phyloP scores from a whole-genome alignment of 352 stramenopile genomes.

The Pythium diclinum region DNA sequence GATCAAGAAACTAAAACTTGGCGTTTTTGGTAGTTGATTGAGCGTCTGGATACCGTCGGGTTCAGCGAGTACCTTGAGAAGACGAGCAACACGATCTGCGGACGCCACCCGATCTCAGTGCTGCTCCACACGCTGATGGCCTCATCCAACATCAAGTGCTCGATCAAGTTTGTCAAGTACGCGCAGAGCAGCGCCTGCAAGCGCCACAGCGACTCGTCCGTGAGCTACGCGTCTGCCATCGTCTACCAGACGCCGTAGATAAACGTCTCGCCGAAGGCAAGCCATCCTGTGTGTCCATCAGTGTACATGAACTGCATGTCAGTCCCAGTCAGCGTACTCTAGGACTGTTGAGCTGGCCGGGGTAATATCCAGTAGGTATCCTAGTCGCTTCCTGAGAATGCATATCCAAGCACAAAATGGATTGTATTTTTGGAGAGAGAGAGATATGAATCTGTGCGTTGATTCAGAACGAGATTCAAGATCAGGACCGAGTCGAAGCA shows the following conservation, averaged over 20 bases:
- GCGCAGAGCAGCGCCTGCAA: conserved; percentile 88
- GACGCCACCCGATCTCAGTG: conserved; percentile 92
- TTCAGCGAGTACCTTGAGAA: conserved; percentile 95
- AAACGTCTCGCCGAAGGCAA: background rate
- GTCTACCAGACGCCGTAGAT: conserved; percentile 58
- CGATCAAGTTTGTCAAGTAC: conserved; percentile 93
- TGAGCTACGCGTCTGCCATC: conserved; percentile 94
- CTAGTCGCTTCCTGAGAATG: background rate
- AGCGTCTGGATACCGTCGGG: conserved; percentile 85
- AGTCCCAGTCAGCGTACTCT: background rate
- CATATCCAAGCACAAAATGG: background rate
- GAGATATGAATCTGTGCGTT: background rate
- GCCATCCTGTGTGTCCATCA: background rate
- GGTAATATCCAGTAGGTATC: background rate
- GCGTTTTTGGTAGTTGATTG: conserved; percentile 71
- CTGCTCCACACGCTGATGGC: conserved; percentile 61
- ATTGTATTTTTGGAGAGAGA: background rate
- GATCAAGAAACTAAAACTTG: background rate
- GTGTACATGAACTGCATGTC: conserved; percentile 1
- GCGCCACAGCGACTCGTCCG: conserved; percentile 86
- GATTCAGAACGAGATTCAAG: background rate
- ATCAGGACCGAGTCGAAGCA: background rate
- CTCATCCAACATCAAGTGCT: conserved; percentile 55
- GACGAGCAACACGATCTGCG: conserved; percentile 97
- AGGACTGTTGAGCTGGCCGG: background rate